phyloP scores from a whole-genome alignment of 2,329 filamentous ascomycete species.

The Cordyceps pruinosa region DNA sequence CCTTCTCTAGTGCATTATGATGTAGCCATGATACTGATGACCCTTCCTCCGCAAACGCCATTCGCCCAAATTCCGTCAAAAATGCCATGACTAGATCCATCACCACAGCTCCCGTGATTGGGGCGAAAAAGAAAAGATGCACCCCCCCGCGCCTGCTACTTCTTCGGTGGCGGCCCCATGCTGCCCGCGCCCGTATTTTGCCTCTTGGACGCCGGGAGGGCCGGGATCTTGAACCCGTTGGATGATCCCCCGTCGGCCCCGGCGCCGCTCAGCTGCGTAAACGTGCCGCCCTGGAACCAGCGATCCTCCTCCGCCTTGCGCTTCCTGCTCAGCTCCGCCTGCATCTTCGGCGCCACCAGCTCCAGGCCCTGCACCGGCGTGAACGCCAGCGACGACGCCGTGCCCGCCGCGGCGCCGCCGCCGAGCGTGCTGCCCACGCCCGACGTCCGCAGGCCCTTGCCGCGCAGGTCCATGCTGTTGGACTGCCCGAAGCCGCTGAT shows the following conservation, averaged over 20 bases:
- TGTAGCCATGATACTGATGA: not conserved
- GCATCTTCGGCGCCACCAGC: slow-evolving; percentile 86
- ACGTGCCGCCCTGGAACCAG: slow-evolving; percentile 97
- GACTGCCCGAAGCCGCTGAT: slow-evolving; percentile 69
- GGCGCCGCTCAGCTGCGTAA: slow-evolving; percentile 64
- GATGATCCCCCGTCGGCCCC: slow-evolving; percentile 17
- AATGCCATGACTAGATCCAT: not conserved
- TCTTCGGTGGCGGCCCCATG: slow-evolving; percentile 21
- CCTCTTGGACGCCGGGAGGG: slow-evolving; percentile 67
- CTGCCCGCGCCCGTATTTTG: slow-evolving; percentile 57
- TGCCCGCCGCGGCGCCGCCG: slow-evolving; percentile 48
- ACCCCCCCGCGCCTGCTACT: not conserved
- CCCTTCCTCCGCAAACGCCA: not conserved
- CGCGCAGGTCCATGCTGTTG: slow-evolving; percentile 61
- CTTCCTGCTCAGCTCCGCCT: slow-evolving; percentile 82
- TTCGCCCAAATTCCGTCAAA: not conserved
- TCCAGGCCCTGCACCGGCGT: slow-evolving; percentile 92
- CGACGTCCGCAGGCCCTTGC: slow-evolving; percentile 70
- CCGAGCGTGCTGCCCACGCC: slow-evolving; percentile 70
- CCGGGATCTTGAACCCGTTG: slow-evolving; percentile 74
- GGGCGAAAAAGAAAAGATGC: not conserved
- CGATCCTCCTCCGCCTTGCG: slow-evolving; percentile 89
- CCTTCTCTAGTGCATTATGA: not conserved
- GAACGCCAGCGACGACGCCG: slow-evolving; percentile 82
- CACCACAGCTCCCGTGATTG: not conserved